Conservation (phyloP, 805 yeast genomes). For the Lipomyces oligophaga region DNA sequence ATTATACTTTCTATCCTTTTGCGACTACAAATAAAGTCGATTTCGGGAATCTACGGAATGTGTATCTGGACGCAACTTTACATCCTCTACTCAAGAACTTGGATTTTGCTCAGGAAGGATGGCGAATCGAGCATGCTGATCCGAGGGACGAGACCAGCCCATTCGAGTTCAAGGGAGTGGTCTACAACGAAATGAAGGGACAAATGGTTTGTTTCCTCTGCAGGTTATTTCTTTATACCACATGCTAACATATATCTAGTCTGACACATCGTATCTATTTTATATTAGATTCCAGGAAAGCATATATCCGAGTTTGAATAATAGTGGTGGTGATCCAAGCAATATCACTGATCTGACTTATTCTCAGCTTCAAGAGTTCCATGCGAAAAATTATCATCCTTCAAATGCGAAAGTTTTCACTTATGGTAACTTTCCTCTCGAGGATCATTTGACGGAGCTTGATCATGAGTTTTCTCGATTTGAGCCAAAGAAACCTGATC, state of each 20-base stretch:
- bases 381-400: slow-evolving; percentile 75
- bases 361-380: slow-evolving; percentile 75
- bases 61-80: slow-evolving; percentile 82
- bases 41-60: slow-evolving; percentile 75
- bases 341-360: slow-evolving; percentile 70
- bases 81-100: slow-evolving; percentile 71
- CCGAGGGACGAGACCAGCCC: slow-evolving; percentile 52
- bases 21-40: slow-evolving; percentile 87
- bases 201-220: slow-evolving; percentile 47
- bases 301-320: slow-evolving; percentile 77
- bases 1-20: slow-evolving; percentile 93
- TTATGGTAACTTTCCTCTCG: slow-evolving; percentile 73
- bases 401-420: slow-evolving; percentile 83
- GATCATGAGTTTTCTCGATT: slow-evolving; percentile 49
- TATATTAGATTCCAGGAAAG: slow-evolving; percentile 81
- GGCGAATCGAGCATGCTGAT: slow-evolving; percentile 82
- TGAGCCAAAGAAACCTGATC: slow-evolving; percentile 46
- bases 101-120: slow-evolving; percentile 94
- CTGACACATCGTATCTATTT: slow-evolving; percentile 79
- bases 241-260: slow-evolving; percentile 31
- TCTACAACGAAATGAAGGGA: slow-evolving; percentile 97
- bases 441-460: slow-evolving; percentile 55
- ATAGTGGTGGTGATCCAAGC: slow-evolving; percentile 92
- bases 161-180: slow-evolving; percentile 86
- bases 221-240: background rate